phyloP scores from a whole-genome alignment of 1,284 basidiomycete species.

The Fomitopsis pinicola region DNA sequence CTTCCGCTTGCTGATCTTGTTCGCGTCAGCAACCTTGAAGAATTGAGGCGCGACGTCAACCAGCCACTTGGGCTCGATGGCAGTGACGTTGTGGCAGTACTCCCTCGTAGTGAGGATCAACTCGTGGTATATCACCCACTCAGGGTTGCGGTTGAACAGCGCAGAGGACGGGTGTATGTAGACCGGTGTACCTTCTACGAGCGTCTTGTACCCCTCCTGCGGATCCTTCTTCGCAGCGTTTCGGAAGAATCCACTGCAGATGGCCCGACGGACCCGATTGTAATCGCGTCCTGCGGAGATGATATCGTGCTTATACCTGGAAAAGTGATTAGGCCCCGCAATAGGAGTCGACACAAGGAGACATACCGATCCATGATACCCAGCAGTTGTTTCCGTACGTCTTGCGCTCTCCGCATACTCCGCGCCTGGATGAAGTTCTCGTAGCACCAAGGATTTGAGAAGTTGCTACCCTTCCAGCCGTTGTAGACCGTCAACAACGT shows the following conservation, averaged over 20 bases:
- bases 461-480: conserved; percentile 95
- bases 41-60: conserved; percentile 97
- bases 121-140: conserved; percentile 79
- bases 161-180: conserved; percentile 98
- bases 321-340: conserved; percentile 12
- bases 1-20: conserved; percentile 97
- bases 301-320: conserved; percentile 93
- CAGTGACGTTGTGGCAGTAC: conserved; percentile 96
- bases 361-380: conserved; percentile 97
- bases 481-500: conserved; percentile 97
- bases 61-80: conserved; percentile 98
- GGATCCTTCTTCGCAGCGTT: conserved; percentile 96
- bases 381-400: conserved; percentile 94
- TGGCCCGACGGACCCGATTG: conserved; percentile 91
- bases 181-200: conserved; percentile 96
- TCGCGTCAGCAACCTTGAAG: conserved; percentile 95
- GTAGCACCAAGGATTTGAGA: conserved; percentile 95
- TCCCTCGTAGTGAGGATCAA: conserved; percentile 76
- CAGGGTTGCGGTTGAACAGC: conserved; percentile 89
- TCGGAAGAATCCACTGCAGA: conserved; percentile 95
- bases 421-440: conserved; percentile 98
- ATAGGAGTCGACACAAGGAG: too few species aligned
- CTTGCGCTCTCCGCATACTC: conserved; percentile 96
- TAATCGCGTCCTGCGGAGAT: conserved; percentile 89
- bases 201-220: conserved; percentile 93